phyloP scores from a whole-genome alignment of 2,329 filamentous ascomycete genomes.

The Plenodomus biglobosus region DNA sequence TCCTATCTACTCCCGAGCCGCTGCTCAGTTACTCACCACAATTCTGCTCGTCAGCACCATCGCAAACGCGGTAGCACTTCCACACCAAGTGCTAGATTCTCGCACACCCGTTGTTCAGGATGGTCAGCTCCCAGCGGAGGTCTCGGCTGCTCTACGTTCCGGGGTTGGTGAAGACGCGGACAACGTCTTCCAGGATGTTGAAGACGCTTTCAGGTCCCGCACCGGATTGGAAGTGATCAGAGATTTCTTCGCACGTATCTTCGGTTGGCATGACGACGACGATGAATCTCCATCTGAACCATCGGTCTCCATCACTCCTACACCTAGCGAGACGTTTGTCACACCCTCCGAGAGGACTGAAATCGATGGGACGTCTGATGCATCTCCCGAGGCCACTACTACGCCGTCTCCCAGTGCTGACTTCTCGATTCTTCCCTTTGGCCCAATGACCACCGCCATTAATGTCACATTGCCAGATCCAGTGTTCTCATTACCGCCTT shows the following conservation, averaged over 20 bases:
- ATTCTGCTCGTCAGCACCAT: slow-evolving; percentile 9
- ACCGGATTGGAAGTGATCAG: slow-evolving; percentile 16
- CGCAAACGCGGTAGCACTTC: slow-evolving; percentile 10
- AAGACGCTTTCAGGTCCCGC: slow-evolving; percentile 6
- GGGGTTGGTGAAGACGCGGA: neutral
- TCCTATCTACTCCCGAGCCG: slow-evolving; percentile 8
- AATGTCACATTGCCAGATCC: slow-evolving; percentile 6
- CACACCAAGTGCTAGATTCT: slow-evolving; percentile 8
- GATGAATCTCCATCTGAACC: neutral
- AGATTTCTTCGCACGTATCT: slow-evolving; percentile 16
- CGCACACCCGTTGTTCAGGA: neutral
- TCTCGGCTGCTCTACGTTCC: neutral
- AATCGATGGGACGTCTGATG: neutral
- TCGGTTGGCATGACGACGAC: slow-evolving; percentile 6
- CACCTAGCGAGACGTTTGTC: neutral
- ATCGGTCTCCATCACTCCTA: neutral
- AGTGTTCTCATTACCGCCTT: slow-evolving; percentile 1
- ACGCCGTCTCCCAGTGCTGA: neutral
- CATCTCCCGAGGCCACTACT: neutral
- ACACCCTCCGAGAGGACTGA: neutral
- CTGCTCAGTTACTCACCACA: slow-evolving; percentile 6
- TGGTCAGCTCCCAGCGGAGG: neutral
- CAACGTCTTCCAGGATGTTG: slow-evolving; percentile 10
- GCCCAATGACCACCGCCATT: slow-evolving; percentile 11
- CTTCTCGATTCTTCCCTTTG: slow-evolving; percentile 18